Conservation (phyloP, 1,139 yeast genomes). For the Meyerozyma carpophila region DNA sequence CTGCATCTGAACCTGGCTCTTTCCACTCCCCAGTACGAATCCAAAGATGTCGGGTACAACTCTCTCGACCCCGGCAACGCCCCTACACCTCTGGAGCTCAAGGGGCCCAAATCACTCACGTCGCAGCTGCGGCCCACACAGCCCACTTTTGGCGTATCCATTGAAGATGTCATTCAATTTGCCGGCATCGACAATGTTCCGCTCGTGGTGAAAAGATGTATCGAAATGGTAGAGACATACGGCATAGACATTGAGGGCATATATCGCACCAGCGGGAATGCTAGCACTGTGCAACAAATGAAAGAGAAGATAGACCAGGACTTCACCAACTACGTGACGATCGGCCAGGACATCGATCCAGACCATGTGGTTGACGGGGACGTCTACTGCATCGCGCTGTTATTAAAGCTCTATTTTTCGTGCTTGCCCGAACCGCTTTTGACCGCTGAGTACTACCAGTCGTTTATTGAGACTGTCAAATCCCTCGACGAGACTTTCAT, state of each 20-base stretch:
- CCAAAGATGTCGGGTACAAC: slow-evolving; percentile 12
- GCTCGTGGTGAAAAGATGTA: slow-evolving; percentile 82
- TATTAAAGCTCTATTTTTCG: slow-evolving; percentile 62
- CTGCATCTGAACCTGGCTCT: slow-evolving; percentile 2
- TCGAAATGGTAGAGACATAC: slow-evolving; percentile 75
- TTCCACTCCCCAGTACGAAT: slow-evolving; percentile 2
- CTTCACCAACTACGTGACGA: slow-evolving; percentile 54
- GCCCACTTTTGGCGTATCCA: slow-evolving; percentile 75
- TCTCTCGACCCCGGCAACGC: slow-evolving; percentile 38
- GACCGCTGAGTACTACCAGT: slow-evolving; percentile 50
- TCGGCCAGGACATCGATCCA: slow-evolving; percentile 40
- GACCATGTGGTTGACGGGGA: slow-evolving; percentile 59
- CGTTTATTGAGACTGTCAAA: slow-evolving; percentile 70
- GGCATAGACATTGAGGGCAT: slow-evolving; percentile 88
- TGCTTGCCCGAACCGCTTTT: slow-evolving; percentile 67
- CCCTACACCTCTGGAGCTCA: slow-evolving; percentile 22
- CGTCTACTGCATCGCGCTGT: slow-evolving; percentile 66
- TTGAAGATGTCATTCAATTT: slow-evolving; percentile 67
- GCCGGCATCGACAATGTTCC: slow-evolving; percentile 90
- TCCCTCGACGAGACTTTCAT: slow-evolving; percentile 46
- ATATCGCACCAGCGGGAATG: slow-evolving; percentile 81
- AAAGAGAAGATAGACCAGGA: slow-evolving; percentile 71
- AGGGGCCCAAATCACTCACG: slow-evolving; percentile 38
- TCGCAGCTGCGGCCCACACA: slow-evolving; percentile 26
- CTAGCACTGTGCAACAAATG: slow-evolving; percentile 65